Evolutionary conservation across 2,329 filamentous ascomycete species (phyloP).

Genomic region (Xylariales sp.): DNA sequence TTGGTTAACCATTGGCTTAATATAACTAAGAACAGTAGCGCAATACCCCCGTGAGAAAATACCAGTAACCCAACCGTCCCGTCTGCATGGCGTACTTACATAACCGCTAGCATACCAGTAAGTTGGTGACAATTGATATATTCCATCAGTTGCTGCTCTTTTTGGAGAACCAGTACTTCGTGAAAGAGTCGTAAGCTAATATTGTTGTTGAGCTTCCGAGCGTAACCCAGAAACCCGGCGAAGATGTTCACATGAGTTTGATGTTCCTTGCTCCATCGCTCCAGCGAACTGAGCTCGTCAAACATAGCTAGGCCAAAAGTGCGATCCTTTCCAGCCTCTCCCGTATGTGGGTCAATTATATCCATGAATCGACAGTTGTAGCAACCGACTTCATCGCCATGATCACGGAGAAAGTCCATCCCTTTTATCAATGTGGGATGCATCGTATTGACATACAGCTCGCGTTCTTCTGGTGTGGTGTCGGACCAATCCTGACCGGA

Average conservation of each 20-base stretch:
- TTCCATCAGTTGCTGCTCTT: constrained; percentile 36
- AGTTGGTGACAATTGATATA: constrained; percentile 33
- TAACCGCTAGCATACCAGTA: constrained; percentile 23
- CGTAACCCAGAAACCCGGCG: constrained; percentile 32
- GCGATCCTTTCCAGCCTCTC: constrained; percentile 21
- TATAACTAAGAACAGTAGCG: no score
- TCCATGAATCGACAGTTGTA: constrained; percentile 39
- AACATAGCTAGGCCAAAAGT: constrained; percentile 39
- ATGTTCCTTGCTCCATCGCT: constrained; percentile 34
- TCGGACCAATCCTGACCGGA: constrained; percentile 41
- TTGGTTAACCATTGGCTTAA: no score
- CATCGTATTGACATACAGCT: constrained; percentile 39
- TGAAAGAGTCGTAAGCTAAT: constrained; percentile 33
- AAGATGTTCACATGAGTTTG: constrained; percentile 36
- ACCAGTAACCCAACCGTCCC: no score
- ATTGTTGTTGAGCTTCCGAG: constrained; percentile 28
- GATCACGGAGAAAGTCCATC: constrained; percentile 39
- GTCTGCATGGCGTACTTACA: no score
- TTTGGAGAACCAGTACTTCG: constrained; percentile 32
- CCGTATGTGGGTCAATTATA: constrained; percentile 24
- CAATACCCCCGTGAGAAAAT: no score
- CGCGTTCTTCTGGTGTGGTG: constrained; percentile 33
- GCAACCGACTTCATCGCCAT: constrained; percentile 37
- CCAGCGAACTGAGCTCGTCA: constrained; percentile 32
- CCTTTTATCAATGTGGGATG: constrained; percentile 36